Base-by-base conservation (phyloP, 495 filamentous ascomycete species). In the Ascobolus immersus region DNA sequence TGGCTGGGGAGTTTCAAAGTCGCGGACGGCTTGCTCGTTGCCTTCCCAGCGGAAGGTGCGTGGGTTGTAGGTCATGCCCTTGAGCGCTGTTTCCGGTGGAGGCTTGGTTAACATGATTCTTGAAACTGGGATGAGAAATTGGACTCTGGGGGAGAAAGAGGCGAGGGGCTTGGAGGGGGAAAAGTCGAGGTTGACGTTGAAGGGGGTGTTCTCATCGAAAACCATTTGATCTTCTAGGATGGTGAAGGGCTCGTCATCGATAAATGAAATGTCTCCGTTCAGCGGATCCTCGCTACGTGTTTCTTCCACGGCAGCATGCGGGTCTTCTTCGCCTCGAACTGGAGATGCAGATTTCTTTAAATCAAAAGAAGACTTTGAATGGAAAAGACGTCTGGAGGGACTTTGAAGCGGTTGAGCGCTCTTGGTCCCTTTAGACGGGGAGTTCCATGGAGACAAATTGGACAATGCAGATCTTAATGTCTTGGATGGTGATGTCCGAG, bases 1-100 rank as follows among this genome's bases (percentile, higher is more conserved):
- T 30, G 53, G 59, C 5, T 42, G 60, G 40, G 54, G 55, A 4
- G 53, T 46, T 19, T 86, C 77, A 49, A 94, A 94, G 8, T 69
- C 66, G 25, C 59, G 60, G 14, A 91, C 56, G 10, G 65, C 65
- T 35, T 79, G 80, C 48, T 94, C 86, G 43, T 96, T 96, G 24
- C 86, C 86, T 56, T 94, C 86, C 86, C 89, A 96, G 18, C 69
- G 65, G 45, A 71, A 81, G 1, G 71, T 71, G 11, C 52, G 49
- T 1, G 86, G 77, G 47, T 96, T 96, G 53, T 89, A 96, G 20
- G 63, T 72, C 86, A 96, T 96, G 33, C 81, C 86, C 44, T 86
- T 80, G 36, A 90, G 64, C 41, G 71, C 81, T 81, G 48, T 35
- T 23, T 33, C 36, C 38, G 44, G 30, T 39, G 30, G 29, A 34